These are phyloP conservation scores for Cryomyces minteri DNA, from an alignment of 495 filamentous ascomycete genomes.

Conservation along the genomic window DNA sequence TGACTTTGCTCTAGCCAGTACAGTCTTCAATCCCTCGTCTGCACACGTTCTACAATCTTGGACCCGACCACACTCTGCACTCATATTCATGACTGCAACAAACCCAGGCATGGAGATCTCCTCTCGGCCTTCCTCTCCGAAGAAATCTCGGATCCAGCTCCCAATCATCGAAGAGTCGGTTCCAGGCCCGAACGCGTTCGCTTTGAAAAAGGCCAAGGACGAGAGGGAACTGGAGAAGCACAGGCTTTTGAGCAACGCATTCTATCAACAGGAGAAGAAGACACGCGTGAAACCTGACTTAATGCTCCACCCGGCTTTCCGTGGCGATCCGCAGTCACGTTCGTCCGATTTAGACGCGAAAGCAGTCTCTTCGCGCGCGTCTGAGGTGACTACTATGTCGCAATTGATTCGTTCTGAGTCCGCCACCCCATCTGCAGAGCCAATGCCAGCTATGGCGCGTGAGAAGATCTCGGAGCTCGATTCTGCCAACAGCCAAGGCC, in stretches of 20 bases:
- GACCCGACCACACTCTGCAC: neutral
- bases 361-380: neutral
- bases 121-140: neutral
- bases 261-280: constrained; percentile 9
- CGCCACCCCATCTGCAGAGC: neutral
- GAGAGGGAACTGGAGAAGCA: constrained; percentile 1
- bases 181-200: constrained; percentile 10
- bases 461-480: neutral
- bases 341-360: neutral
- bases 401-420: constrained; percentile 4
- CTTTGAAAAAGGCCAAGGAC: constrained; percentile 1
- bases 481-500: too few species aligned
- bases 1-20: too few species aligned
- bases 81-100: neutral
- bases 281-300: neutral
- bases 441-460: neutral
- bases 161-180: neutral
- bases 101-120: neutral
- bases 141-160: neutral
- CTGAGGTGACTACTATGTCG: constrained; percentile 9
- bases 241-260: constrained; percentile 9
- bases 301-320: neutral
- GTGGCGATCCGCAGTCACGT: neutral
- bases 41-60: neutral
- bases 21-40: neutral